Conservation (phyloP, 1,284 basidiomycete genomes). For the Trametes pubescens region DNA sequence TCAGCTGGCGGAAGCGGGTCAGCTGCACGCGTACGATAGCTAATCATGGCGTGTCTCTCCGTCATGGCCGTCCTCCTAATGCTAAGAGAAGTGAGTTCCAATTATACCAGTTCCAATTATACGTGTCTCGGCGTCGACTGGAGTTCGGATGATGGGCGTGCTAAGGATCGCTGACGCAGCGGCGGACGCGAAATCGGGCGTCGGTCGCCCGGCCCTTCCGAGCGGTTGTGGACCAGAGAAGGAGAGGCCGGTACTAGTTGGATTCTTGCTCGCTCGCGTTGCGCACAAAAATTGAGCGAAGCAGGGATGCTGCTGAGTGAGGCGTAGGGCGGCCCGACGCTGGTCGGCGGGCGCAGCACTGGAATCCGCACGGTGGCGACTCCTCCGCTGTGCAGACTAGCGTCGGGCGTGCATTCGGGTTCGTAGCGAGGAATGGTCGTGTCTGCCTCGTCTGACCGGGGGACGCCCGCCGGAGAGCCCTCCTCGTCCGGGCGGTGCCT, state of each 20-base stretch:
- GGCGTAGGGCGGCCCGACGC: not conserved
- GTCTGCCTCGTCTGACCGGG: not conserved
- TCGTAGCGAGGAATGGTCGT: slow-evolving; percentile 6
- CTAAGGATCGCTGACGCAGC: not conserved
- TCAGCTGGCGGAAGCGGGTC: not conserved
- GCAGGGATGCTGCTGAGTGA: not conserved
- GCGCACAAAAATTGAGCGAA: not conserved
- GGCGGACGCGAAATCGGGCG: not conserved
- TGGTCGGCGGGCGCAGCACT: slow-evolving; percentile 8
- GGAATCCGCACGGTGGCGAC: slow-evolving; percentile 10
- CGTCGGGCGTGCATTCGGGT: not conserved
- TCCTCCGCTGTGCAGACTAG: slow-evolving; percentile 10
- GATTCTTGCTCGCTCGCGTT: slow-evolving; percentile 6
- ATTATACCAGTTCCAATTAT: not conserved
- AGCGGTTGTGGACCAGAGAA: slow-evolving; percentile 1
- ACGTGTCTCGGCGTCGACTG: not conserved
- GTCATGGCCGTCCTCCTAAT: not conserved
- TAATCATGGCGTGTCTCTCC: not conserved
- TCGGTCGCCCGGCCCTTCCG: slow-evolving; percentile 9
- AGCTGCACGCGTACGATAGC: not conserved
- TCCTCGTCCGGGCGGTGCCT: not conserved
- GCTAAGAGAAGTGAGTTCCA: not conserved
- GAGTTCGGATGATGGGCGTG: not conserved
- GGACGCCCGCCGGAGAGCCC: slow-evolving; percentile 2
- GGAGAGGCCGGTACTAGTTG: not conserved